A percentile compares a stretch with the other conserved stretches of the same genome.
Conservation (phyloP, 495 filamentous ascomycete species). For the Trypethelium eluteriae region DNA sequence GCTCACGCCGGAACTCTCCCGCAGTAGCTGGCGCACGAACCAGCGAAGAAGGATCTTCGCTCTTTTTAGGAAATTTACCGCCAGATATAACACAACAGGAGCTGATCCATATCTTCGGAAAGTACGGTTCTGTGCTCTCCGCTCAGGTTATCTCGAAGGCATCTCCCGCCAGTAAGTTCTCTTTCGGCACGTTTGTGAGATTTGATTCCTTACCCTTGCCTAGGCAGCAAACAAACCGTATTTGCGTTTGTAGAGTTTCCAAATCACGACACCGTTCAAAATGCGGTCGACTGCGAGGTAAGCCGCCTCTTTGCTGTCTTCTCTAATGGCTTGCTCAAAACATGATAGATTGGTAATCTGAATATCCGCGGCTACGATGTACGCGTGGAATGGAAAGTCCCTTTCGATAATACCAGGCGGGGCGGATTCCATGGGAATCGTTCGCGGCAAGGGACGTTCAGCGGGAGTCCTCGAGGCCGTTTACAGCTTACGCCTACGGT, state of each 20-base stretch:
- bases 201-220: not conserved
- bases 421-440: not conserved
- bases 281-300: constrained; percentile 13
- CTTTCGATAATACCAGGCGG: not conserved
- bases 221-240: constrained; percentile 2
- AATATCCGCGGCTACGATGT: constrained; percentile 11
- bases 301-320: not conserved
- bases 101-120: constrained; percentile 12
- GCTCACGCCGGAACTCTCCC: not conserved
- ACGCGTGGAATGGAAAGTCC: constrained; percentile 7
- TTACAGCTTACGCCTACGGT: not conserved
- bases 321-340: not conserved
- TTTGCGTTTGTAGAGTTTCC: constrained; percentile 12
- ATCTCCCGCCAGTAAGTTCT: constrained; percentile 10
- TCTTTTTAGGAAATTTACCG: constrained; percentile 13
- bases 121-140: constrained; percentile 6
- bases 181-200: not conserved
- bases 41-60: not conserved
- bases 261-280: not conserved
- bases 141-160: constrained; percentile 13
- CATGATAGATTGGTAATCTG: not conserved
- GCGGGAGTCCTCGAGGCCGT: not conserved
- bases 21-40: not conserved
- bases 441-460: not conserved
- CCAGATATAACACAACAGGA: constrained; percentile 11